A percentile compares a stretch with the other conserved stretches of the same genome.
phyloP scores from a whole-genome alignment of 768 basidiomycete genomes.

The Lactarius pseudohatsudake region DNA sequence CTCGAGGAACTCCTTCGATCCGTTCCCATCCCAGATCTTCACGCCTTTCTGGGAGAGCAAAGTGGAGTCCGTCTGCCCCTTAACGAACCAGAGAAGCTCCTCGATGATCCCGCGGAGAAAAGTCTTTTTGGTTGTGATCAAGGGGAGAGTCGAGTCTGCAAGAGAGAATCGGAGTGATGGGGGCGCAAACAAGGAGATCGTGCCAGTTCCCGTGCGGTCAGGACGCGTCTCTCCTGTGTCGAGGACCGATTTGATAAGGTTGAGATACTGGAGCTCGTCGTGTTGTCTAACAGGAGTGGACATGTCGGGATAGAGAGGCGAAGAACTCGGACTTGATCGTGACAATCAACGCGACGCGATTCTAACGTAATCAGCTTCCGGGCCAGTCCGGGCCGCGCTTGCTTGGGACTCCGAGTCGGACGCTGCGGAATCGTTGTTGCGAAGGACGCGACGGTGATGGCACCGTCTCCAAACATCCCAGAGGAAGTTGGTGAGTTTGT shows the following conservation, averaged over 20 bases:
- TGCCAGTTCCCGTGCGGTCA: constrained; percentile 95
- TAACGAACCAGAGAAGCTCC: constrained; percentile 93
- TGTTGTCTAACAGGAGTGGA: constrained; percentile 38
- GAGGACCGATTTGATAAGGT: constrained; percentile 76
- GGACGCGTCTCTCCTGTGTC: constrained; percentile 73
- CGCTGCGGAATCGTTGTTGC: background rate
- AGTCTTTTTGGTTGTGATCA: constrained; percentile 94
- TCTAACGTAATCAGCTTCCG: constrained; percentile 17
- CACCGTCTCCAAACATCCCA: constrained; percentile 27
- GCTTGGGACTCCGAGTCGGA: background rate
- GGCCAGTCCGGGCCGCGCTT: background rate
- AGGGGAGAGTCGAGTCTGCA: constrained; percentile 68
- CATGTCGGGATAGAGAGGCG: constrained; percentile 8
- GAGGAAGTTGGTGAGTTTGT: constrained; percentile 22
- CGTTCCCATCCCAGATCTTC: constrained; percentile 98
- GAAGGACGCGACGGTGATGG: constrained; percentile 13
- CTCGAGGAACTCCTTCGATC: constrained; percentile 83
- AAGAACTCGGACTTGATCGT: background rate
- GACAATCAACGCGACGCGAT: constrained; percentile 18
- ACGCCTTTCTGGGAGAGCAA: constrained; percentile 77
- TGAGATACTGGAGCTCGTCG: constrained; percentile 89
- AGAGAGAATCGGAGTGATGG: constrained; percentile 89
- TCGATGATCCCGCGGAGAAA: constrained; percentile 90
- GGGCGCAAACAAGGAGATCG: constrained; percentile 89
- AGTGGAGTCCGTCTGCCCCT: constrained; percentile 79